Evolutionary conservation across 345 rosid genomes (phyloP).

Genomic region (Psidium guajava): DNA sequence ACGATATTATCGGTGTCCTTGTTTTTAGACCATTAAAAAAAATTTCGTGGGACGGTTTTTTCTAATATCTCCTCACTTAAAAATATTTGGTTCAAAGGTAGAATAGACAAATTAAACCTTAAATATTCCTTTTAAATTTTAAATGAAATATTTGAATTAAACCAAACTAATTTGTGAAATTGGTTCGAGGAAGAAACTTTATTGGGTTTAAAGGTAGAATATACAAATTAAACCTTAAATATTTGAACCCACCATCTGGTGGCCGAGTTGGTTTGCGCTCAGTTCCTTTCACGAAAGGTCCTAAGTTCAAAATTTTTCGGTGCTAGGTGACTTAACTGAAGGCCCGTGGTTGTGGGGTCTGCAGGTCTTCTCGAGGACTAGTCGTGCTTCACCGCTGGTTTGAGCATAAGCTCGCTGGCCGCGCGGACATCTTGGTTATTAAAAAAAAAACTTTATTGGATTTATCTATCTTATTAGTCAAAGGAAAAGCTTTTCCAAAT

Average conservation of each 20-base stretch:
- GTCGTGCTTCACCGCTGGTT: no score
- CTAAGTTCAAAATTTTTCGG: no score
- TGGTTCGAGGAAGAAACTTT: not conserved
- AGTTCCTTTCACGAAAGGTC: no score
- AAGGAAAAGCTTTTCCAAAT: not conserved
- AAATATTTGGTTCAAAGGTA: not conserved
- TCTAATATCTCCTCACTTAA: not conserved
- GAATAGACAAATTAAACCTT: not conserved
- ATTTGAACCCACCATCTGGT: no score
- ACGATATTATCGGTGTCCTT: not conserved
- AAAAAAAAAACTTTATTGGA: not conserved
- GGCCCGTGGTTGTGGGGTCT: no score
- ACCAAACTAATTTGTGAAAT: not conserved
- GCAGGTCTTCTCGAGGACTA: no score
- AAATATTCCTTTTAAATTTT: fast-evolving
- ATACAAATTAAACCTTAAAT: no score
- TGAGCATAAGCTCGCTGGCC: no score
- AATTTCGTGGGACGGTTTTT: not conserved
- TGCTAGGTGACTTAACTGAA: no score
- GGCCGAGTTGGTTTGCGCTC: no score
- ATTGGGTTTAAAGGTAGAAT: no score
- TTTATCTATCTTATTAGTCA: not conserved
- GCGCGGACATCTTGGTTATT: no score
- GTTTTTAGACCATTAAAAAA: not conserved
- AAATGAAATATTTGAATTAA: not conserved